Base-by-base conservation (phyloP, 2,329 filamentous ascomycete genomes). In the Sclerotinia nivalis region DNA sequence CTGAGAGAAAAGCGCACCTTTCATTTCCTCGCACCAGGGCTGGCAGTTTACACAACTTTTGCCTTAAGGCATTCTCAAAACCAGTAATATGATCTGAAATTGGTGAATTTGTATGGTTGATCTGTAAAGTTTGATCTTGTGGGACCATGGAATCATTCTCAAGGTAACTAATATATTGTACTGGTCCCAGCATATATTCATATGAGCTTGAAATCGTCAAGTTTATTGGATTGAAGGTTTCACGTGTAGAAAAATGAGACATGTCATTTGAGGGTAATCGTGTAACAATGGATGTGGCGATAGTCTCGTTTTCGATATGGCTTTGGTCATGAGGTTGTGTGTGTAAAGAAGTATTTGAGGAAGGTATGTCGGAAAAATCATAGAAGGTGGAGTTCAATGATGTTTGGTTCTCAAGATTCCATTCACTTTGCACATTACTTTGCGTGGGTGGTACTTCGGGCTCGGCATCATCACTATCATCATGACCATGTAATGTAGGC, bases 401-500 rank as follows among this genome's bases (percentile, higher is more conserved):
- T 54, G 66, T 15, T 34, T 68, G 45, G 22, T 54, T 45, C 28
- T 37, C 37, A 55, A 28, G 43, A 25, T 8, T 45, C 66, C 66
- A 68, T 64, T 45, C 66, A 50, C 20, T 34, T 45, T n/a, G 34
- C 25, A 28, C 47, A 15, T 28, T 37, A 15, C 18, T 40, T 12
- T 61, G 66, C 9, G n/a, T 25, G 40, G 56, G 43, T 18, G 37
- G n/a, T 50, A 20, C 45, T 25, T 64, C 60, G 3, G 49, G 13
- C 31, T 68, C 56, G 37, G 56, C 56, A 68, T 64, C 58, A 20
- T 68, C 66, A 54, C 66, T 68, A 18, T 64, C 56, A 47, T 62
- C 47, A 12, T 49, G 31, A 22, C 34, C 22, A 10, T 28, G 56
- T 20, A 25, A 9, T 45, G 25, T 45, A 54, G 34, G 43, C 25